Evolutionary conservation across 2,329 filamentous ascomycete species (phyloP).

Genomic region (Dothideomycetes sp.): DNA sequence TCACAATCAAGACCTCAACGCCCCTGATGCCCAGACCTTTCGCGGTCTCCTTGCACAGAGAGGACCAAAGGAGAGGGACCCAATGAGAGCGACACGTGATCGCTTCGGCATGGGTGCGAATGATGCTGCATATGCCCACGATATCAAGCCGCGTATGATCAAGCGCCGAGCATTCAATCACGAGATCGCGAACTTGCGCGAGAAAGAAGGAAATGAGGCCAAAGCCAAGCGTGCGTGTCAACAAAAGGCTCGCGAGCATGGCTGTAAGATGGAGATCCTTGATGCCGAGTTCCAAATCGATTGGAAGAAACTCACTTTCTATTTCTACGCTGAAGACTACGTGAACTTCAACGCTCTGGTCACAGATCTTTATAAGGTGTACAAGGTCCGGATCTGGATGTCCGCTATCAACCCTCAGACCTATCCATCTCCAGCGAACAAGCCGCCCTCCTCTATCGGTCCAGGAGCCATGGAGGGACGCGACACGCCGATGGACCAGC

Average conservation of each 20-base stretch:
- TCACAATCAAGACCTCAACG: constrained; percentile 22
- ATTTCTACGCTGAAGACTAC: constrained; percentile 95
- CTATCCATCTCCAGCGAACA: constrained; percentile 41
- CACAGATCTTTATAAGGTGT: constrained; percentile 96
- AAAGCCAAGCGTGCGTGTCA: constrained; percentile 96
- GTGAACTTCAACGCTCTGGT: constrained; percentile 99
- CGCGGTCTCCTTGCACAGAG: constrained; percentile 48
- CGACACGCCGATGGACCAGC: background rate
- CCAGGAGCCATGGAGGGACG: constrained; percentile 20
- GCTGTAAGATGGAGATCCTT: constrained; percentile 94
- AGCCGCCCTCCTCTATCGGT: constrained; percentile 24
- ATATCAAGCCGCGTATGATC: constrained; percentile 92
- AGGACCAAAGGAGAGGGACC: constrained; percentile 19
- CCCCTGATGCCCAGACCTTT: constrained; percentile 5
- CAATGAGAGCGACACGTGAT: background rate
- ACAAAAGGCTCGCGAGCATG: constrained; percentile 90
- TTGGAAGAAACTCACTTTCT: constrained; percentile 97
- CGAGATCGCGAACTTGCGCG: constrained; percentile 76
- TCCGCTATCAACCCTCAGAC: constrained; percentile 97
- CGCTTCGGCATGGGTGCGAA: constrained; percentile 7
- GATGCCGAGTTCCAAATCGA: constrained; percentile 99
- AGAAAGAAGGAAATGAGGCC: constrained; percentile 95
- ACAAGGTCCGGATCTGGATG: constrained; percentile 99
- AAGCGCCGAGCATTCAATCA: constrained; percentile 87
- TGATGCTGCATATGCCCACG: constrained; percentile 23